Base-by-base conservation (phyloP, 164 flowering plant genomes). In the Taxillus chinensis region DNA sequence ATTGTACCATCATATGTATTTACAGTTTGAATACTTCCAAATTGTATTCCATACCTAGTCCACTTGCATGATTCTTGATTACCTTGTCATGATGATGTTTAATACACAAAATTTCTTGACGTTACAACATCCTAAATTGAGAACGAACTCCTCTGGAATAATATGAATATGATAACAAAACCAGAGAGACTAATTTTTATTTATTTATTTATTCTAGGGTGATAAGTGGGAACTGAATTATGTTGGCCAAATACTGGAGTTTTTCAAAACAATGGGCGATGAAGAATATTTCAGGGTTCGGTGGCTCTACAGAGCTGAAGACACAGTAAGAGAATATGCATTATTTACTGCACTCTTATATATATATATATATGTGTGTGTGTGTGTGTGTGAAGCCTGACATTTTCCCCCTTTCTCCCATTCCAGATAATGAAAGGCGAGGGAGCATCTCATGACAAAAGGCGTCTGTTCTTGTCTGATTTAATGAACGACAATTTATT, bases 271-370 rank as follows among this genome's bases (percentile, higher is more conserved):
- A 62, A 69, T 73, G 51, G 88, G 81, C 6, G 87, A 74, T 38
- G 78, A 79, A 70, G 78, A 85, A 17, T 88, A 85, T 75, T 90
- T 83, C 67, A 81, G 89, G 68, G 89, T 78, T 54, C 96, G 83
- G 67, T 92, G 98, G 98, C 90, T 92, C 65, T 92, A 73, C 63
- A 82, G 84, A 77, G 91, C 92, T 63, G 82, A 75, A 72, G 98
- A 92, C 70, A 92, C 98, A 16, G 98, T 90, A 67, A 76, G 83
- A 63, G 64, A 27, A 27, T 27, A 27, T 27, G 27, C 27, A 27
- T 27, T 27, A 27, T 27, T 27, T 27, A 27, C 27, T 27, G 27
- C 27, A 27, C 27, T 27, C 59, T 8, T 45, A 46, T 59, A 43
- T 48, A 17, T 46, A 60, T 10, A 8, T 61, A 37, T 37, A 4